These are phyloP conservation scores for Knufia fluminis DNA, from an alignment of 2,329 filamentous ascomycete genomes.

Conservation along the genomic window DNA sequence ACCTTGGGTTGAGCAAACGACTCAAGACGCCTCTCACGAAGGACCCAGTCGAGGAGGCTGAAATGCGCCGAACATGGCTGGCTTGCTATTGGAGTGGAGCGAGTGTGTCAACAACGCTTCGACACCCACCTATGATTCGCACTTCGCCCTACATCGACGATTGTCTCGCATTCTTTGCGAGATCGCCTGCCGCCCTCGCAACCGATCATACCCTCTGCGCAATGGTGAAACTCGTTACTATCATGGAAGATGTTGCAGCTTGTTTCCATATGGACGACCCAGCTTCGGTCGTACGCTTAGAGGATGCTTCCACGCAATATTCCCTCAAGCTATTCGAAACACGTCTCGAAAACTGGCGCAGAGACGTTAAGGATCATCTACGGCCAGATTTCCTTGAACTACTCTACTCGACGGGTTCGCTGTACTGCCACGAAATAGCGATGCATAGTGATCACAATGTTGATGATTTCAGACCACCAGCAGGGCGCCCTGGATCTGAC, in stretches of 20 bases:
- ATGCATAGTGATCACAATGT: slow-evolving; percentile 55
- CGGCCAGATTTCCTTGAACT: slow-evolving; percentile 45
- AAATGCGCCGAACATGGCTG: slow-evolving; percentile 50
- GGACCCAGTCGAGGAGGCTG: slow-evolving; percentile 42
- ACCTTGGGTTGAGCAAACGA: slow-evolving; percentile 63
- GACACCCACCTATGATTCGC: slow-evolving; percentile 48
- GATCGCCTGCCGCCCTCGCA: slow-evolving; percentile 44
- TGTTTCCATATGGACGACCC: slow-evolving; percentile 60
- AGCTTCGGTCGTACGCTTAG: slow-evolving; percentile 42
- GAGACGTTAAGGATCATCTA: slow-evolving; percentile 42
- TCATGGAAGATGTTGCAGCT: slow-evolving; percentile 58
- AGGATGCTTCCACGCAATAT: slow-evolving; percentile 55
- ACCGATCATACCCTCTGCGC: slow-evolving; percentile 47
- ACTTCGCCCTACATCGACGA: slow-evolving; percentile 56
- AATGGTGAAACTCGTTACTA: slow-evolving; percentile 47
- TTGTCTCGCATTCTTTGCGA: slow-evolving; percentile 48
- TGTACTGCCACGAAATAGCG: slow-evolving; percentile 68
- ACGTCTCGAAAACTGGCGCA: slow-evolving; percentile 52
- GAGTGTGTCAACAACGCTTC: slow-evolving; percentile 48
- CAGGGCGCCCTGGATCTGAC: slow-evolving; percentile 33
- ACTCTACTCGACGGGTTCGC: slow-evolving; percentile 53
- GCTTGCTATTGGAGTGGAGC: slow-evolving; percentile 42
- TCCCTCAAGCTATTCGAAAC: slow-evolving; percentile 55
- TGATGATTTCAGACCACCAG: slow-evolving; percentile 39
- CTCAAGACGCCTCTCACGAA: slow-evolving; percentile 30